Percentiles rank a stretch among this genome's conserved stretches.
Conservation (phyloP, 1,139 yeast genomes). For the Ogataea hybrid region DNA sequence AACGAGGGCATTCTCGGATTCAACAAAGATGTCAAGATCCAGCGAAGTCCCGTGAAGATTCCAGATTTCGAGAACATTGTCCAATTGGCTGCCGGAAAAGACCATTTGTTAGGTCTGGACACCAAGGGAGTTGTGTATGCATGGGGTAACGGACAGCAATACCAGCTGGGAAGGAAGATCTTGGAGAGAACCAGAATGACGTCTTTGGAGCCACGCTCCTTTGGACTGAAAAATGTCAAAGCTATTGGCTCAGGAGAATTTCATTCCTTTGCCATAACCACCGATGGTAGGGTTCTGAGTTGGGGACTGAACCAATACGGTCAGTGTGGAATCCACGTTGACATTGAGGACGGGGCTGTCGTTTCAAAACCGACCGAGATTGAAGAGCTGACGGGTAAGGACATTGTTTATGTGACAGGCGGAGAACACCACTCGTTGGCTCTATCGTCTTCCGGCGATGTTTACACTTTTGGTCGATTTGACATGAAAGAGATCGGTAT, state of each 20-base stretch:
- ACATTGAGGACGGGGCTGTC: slow-evolving; percentile 78
- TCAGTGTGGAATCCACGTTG: slow-evolving; percentile 83
- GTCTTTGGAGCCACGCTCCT: slow-evolving; percentile 72
- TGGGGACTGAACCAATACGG: slow-evolving; percentile 99
- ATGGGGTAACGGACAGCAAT: slow-evolving; percentile 97
- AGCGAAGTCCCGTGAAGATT: slow-evolving; percentile 65
- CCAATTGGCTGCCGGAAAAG: slow-evolving; percentile 92
- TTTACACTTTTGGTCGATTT: slow-evolving; percentile 84
- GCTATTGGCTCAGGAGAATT: slow-evolving; percentile 91
- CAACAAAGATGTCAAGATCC: slow-evolving; percentile 61
- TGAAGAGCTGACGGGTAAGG: slow-evolving; percentile 52
- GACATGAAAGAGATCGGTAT: slow-evolving; percentile 94
- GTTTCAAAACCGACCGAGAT: slow-evolving; percentile 77
- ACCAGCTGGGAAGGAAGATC: slow-evolving; percentile 83
- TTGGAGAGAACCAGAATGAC: slow-evolving; percentile 72
- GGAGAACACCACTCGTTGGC: slow-evolving; percentile 96
- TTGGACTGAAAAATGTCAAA: slow-evolving; percentile 73
- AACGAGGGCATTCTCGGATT: slow-evolving; percentile 91
- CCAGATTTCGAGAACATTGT: slow-evolving; percentile 65
- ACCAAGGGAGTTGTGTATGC: slow-evolving; percentile 84
- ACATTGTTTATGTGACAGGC: slow-evolving; percentile 67
- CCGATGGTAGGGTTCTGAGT: slow-evolving; percentile 64
- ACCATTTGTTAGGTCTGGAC: slow-evolving; percentile 83
- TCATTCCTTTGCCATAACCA: slow-evolving; percentile 90
- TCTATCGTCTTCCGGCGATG: slow-evolving; percentile 64